These are phyloP conservation scores for Nigrospora osmanthi DNA, from an alignment of 2,329 filamentous ascomycete species.

Conservation along the genomic window DNA sequence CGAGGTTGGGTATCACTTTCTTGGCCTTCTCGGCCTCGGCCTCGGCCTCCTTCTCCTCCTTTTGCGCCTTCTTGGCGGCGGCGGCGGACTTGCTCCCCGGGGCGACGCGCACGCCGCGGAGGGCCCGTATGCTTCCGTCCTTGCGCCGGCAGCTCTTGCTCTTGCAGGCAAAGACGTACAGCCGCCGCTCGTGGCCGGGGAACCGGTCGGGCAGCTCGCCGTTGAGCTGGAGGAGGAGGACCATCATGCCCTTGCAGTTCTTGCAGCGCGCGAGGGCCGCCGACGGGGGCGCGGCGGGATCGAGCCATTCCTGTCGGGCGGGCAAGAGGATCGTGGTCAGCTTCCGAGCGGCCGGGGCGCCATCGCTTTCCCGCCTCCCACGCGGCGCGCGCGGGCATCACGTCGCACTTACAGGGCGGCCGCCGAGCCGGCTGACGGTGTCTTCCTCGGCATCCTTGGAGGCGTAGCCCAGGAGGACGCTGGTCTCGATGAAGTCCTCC, in stretches of 20 bases:
- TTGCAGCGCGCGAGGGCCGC: conserved; percentile 77
- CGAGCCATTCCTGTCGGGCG: conserved; percentile 67
- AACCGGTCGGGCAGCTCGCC: conserved; percentile 83
- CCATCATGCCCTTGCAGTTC: conserved; percentile 77
- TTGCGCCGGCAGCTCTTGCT: conserved; percentile 73
- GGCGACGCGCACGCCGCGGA: conserved; percentile 58
- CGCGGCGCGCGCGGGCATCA: not conserved
- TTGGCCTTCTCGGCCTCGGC: conserved; percentile 21
- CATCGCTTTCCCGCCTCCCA: too few species aligned
- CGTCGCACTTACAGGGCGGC: conserved; percentile 61
- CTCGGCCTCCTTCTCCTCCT: conserved; percentile 25
- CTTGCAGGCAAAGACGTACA: conserved; percentile 82
- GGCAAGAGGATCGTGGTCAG: not conserved
- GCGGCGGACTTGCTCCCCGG: conserved; percentile 14
- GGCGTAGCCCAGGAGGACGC: conserved; percentile 84
- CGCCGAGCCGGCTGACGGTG: conserved; percentile 79
- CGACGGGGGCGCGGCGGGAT: conserved; percentile 61
- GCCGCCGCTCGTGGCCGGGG: conserved; percentile 74
- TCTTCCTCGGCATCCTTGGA: conserved; percentile 74
- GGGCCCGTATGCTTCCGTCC: conserved; percentile 68
- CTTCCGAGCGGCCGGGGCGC: too few species aligned
- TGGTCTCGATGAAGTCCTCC: conserved; percentile 68
- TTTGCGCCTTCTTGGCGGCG: conserved; percentile 23
- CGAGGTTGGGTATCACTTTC: conserved; percentile 38
- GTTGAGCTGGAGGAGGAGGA: conserved; percentile 82